These are phyloP conservation scores for Auxenochlorella pyrenoidosa DNA, from an alignment of 139 green algal genomes.

Conservation along the genomic window DNA sequence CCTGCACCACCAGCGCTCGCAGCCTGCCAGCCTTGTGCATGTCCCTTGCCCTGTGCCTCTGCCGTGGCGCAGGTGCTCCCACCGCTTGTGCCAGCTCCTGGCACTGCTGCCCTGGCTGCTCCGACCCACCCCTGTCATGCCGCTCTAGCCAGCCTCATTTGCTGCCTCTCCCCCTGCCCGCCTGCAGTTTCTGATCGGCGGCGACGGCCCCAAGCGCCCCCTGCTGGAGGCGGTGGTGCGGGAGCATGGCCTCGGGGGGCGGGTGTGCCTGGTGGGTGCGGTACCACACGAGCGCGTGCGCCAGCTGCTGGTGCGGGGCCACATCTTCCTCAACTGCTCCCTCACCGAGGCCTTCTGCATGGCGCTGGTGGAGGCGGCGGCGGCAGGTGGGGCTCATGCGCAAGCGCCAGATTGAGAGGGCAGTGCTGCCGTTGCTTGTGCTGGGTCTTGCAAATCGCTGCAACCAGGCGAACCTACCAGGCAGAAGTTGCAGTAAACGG, in stretches of 20 bases:
- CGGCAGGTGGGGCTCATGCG: constrained; percentile 57
- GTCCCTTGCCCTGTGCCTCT: too few relatives aligned
- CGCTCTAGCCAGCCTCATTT: constrained; percentile 33
- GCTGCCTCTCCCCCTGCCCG: background rate
- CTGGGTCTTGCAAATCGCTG: too few relatives aligned
- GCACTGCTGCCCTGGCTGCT: too few relatives aligned
- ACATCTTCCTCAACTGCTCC: constrained; percentile 94
- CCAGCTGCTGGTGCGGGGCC: constrained; percentile 63
- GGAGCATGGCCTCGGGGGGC: constrained; percentile 63
- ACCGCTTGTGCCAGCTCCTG: too few relatives aligned
- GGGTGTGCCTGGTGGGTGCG: constrained; percentile 84
- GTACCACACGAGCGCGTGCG: constrained; percentile 77
- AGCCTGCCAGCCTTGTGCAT: too few relatives aligned
- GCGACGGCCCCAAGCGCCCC: constrained; percentile 90
- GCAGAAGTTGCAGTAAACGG: too few relatives aligned
- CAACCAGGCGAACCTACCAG: too few relatives aligned
- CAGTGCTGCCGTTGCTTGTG: too few relatives aligned
- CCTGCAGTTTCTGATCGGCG: constrained; percentile 52
- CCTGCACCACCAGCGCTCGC: too few relatives aligned
- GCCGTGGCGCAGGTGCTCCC: too few relatives aligned
- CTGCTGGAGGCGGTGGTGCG: constrained; percentile 82
- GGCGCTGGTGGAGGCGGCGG: constrained; percentile 95
- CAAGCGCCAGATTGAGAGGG: too few relatives aligned
- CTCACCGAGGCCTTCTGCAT: constrained; percentile 99
- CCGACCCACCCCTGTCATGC: too few relatives aligned